Evolutionary conservation across 2,329 filamentous ascomycete species (phyloP).

Genomic region (Diaporthe sp.): DNA sequence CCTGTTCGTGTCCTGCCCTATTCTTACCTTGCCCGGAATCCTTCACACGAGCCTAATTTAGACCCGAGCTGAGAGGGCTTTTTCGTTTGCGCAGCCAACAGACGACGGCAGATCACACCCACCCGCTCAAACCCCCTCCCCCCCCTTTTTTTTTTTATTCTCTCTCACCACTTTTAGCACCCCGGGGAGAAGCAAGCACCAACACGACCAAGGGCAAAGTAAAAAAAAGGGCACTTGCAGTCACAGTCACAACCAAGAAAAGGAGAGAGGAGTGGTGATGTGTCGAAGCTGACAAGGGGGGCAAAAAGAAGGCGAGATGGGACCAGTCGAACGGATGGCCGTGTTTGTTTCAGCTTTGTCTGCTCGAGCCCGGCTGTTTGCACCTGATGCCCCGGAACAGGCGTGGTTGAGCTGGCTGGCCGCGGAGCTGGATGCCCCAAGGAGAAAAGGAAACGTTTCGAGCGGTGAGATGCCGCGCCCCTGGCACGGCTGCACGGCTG

Average conservation of each 20-base stretch:
- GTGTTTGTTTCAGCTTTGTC: constrained; percentile 26
- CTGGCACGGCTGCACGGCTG: constrained; percentile 6
- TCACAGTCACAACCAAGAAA: not conserved
- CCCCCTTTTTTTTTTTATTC: not conserved
- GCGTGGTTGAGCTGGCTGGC: not conserved
- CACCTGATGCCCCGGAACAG: constrained; percentile 12
- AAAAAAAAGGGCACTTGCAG: not conserved
- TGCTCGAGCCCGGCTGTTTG: constrained; percentile 24
- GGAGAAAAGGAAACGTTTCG: constrained; percentile 27
- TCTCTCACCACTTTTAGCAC: too few relatives aligned
- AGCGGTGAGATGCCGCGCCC: constrained; percentile 24
- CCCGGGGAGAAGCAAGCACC: not conserved
- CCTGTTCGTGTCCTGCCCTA: not conserved
- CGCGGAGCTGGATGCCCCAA: constrained; percentile 9
- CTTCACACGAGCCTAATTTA: constrained; percentile 17
- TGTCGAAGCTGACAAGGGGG: not conserved
- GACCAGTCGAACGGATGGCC: not conserved
- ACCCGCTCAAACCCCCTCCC: too few relatives aligned
- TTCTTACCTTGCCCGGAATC: constrained; percentile 9
- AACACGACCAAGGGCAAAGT: constrained; percentile 1
- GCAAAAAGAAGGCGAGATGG: too few relatives aligned
- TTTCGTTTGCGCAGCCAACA: constrained; percentile 6
- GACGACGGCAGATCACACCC: constrained; percentile 6
- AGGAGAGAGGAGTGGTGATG: not conserved
- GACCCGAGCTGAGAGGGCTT: not conserved